Evolutionary conservation across 1,284 basidiomycete genomes (phyloP), one percentile per base, ranked within the genome.

Genomic region (Cryptococcus sp.): DNA sequence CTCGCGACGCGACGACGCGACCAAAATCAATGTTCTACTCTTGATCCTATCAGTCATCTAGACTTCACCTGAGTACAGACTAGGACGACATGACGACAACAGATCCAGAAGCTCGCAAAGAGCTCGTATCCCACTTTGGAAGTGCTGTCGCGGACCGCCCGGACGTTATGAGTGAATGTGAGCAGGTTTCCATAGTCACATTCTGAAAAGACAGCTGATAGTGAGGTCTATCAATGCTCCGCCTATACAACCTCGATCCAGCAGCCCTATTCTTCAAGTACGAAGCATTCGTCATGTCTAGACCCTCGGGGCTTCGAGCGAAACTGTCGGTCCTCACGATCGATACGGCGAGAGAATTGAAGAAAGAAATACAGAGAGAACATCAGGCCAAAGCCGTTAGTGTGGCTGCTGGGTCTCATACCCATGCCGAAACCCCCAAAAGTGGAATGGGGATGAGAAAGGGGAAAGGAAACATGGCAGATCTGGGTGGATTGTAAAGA

Each of bases 251-350:
- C 37, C 64, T 78, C 13, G 57, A 64, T 16, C 62, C 76, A 9
- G 53, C 68, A 28, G 70, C 73, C 46, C 65, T 78, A 18, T 76
- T 63, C 60, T 78, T 67, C 72, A 77, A 77, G 56, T 76, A 76
- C 63, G 77, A 78, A 56, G 76, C 76, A 2, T 76, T 76, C 53
- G 61, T 76, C 25, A 56, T 77, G 50, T 71, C 72, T 19, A 63
- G 70, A 9, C 69, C 75, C 19, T 67, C 69, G 3, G 67, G 66
- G 3, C 55, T 74, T 16, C 62, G 72, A n/a, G 61, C 66, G 28
- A 72, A 70, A 53, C 52, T 74, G 23, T 59, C 69, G 14, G 55
- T 41, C 9, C 57, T 76, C 22, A 72, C 62, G 3, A 53, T 76
- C n/a, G 67, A 70, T 28, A 71, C 71, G 23, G 64, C 67, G 22